A percentile compares a stretch with the other conserved stretches of the same genome.
phyloP scores from a whole-genome alignment of 2,329 filamentous ascomycete genomes.

The Ophiostoma australiae region DNA sequence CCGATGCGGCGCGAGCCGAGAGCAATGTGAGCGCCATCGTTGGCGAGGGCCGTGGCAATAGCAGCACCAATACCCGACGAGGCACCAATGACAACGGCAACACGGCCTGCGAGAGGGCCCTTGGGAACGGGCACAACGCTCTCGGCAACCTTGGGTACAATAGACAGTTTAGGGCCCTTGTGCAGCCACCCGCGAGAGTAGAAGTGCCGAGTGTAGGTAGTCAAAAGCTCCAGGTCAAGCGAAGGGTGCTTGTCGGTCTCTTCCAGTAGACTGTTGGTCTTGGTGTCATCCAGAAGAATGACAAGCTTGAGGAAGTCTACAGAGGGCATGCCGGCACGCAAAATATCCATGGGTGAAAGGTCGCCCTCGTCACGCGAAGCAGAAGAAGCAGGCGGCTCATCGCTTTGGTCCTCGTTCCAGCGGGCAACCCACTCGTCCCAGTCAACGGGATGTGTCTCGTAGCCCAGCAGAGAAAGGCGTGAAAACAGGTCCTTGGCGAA shows the following conservation, averaged over 20 bases:
- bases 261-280: conserved; percentile 56
- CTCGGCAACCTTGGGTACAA: not conserved
- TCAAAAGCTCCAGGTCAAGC: conserved; percentile 65
- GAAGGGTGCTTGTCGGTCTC: conserved; percentile 33
- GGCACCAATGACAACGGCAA: conserved; percentile 73
- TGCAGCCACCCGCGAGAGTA: conserved; percentile 74
- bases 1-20: conserved; percentile 67
- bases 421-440: conserved; percentile 71
- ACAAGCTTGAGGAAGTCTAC: conserved; percentile 66
- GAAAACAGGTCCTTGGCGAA: conserved; percentile 62
- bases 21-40: conserved; percentile 66
- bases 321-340: conserved; percentile 74
- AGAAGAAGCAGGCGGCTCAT: conserved; percentile 33
- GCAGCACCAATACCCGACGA: conserved; percentile 76
- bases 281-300: conserved; percentile 66
- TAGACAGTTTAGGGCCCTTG: conserved; percentile 18
- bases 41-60: conserved; percentile 62
- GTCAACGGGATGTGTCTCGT: conserved; percentile 58
- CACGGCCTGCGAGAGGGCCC: conserved; percentile 61
- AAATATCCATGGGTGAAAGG: conserved; percentile 71
- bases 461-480: conserved; percentile 61
- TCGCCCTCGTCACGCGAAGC: conserved; percentile 49
- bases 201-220: conserved; percentile 75
- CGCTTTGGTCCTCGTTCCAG: conserved; percentile 62
- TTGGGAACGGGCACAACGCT: conserved; percentile 32